phyloP scores from a whole-genome alignment of 805 yeast species.

The Candida pseudofarinosa region DNA sequence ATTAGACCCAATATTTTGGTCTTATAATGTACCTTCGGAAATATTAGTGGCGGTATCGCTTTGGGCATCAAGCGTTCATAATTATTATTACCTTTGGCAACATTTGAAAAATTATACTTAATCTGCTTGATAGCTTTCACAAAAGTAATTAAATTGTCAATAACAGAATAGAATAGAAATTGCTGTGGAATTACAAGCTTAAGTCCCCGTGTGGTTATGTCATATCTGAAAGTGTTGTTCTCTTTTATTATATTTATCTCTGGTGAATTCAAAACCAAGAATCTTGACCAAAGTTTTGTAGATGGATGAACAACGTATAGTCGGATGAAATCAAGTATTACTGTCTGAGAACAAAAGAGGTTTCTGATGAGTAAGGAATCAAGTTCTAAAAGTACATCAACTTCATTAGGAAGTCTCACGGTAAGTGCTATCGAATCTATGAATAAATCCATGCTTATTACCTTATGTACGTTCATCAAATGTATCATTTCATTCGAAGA shows the following conservation, averaged over 20 bases:
- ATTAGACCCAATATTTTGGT: conserved; percentile 57
- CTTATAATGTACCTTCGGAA: conserved; percentile 57
- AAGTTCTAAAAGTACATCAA: conserved; percentile 45
- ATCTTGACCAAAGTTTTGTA: conserved; percentile 38
- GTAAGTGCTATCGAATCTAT: conserved; percentile 37
- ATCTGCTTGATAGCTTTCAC: conserved; percentile 65
- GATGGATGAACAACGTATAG: conserved; percentile 50
- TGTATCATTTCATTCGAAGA: conserved; percentile 20
- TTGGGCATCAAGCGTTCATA: conserved; percentile 31
- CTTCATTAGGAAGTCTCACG: conserved; percentile 42
- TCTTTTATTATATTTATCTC: conserved; percentile 18
- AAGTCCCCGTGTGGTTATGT: conserved; percentile 23
- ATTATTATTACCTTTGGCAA: conserved; percentile 19
- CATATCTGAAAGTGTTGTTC: conserved; percentile 12
- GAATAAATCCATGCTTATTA: conserved; percentile 26
- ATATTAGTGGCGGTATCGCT: conserved; percentile 34
- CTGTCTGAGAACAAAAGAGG: conserved; percentile 21
- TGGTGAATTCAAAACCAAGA: conserved; percentile 24
- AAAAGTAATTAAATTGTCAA: conserved; percentile 70
- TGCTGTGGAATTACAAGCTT: conserved; percentile 66
- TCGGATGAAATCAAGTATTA: conserved; percentile 34
- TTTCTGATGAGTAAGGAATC: conserved; percentile 27
- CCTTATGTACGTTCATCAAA: conserved; percentile 16
- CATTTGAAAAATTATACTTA: conserved; percentile 41
- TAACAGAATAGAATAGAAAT: conserved; percentile 70